These are phyloP conservation scores for Kwoniella pini DNA, from an alignment of 768 basidiomycete species.

Conservation along the genomic window DNA sequence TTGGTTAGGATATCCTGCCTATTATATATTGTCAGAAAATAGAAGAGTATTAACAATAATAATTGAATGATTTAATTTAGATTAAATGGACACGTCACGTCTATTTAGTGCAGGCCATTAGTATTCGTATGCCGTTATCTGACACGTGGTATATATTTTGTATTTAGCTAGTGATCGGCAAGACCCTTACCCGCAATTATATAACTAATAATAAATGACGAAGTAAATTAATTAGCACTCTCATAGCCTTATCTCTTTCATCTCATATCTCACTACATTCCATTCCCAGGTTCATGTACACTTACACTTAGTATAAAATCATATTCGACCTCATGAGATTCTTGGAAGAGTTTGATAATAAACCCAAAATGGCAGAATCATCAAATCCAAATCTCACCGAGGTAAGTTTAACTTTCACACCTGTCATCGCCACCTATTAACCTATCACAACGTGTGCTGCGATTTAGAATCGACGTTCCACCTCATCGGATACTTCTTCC, in stretches of 20 bases:
- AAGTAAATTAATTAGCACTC: too few relatives aligned
- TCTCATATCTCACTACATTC: too few relatives aligned
- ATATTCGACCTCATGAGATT: constrained; percentile 5
- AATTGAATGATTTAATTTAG: too few relatives aligned
- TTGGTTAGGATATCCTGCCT: not conserved
- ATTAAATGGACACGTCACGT: constrained; percentile 18
- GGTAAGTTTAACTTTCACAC: constrained; percentile 6
- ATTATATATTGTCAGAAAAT: not conserved
- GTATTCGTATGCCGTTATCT: not conserved
- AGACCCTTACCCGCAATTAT: not conserved
- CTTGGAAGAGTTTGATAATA: constrained; percentile 5
- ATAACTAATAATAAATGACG: not conserved
- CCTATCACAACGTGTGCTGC: not conserved
- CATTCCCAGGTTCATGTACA: too few relatives aligned
- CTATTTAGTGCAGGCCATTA: too few relatives aligned
- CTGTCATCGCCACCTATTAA: not conserved
- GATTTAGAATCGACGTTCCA: constrained; percentile 1
- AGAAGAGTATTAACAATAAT: not conserved
- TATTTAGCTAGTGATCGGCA: not conserved
- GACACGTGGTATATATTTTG: too few relatives aligned
- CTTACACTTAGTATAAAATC: not conserved
- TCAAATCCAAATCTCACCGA: constrained; percentile 1
- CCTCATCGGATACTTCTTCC: constrained; percentile 6
- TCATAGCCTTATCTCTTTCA: too few relatives aligned
- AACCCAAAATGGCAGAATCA: not conserved